A percentile compares a stretch with the other conserved stretches of the same genome.
These are phyloP conservation scores for Avena eriantha DNA, from an alignment of 176 grass and related monocot species.

Conservation along the genomic window DNA sequence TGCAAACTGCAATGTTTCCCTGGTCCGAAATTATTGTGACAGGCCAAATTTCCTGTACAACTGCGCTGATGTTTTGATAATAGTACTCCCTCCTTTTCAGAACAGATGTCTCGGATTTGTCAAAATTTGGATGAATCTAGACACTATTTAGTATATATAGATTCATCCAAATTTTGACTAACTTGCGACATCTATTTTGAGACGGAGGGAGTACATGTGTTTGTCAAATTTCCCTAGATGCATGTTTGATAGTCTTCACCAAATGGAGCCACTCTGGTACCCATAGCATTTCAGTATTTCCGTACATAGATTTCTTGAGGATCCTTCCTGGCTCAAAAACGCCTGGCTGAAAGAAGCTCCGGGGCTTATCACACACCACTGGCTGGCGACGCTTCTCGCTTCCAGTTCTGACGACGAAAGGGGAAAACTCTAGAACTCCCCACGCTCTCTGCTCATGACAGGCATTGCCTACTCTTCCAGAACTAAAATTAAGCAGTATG, in stretches of 20 bases:
- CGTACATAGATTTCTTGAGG: background rate
- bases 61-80: background rate
- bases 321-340: conserved; percentile 11
- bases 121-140: too few relatives aligned
- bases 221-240: background rate
- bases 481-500: background rate
- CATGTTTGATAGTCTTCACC: background rate
- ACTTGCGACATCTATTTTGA: too few relatives aligned
- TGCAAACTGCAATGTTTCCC: background rate
- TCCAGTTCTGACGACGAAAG: background rate
- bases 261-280: background rate
- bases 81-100: too few relatives aligned
- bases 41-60: background rate
- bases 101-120: too few relatives aligned
- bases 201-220: background rate
- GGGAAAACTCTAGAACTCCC: background rate
- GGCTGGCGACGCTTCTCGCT: conserved; percentile 14
- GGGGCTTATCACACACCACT: conserved; percentile 25
- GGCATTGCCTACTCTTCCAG: background rate
- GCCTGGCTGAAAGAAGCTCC: background rate
- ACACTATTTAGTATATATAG: too few relatives aligned
- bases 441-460: background rate
- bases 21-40: background rate
- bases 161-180: too few relatives aligned
- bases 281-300: background rate